These are phyloP conservation scores for Aspergillus fumigatiaffinis DNA, from an alignment of 2,329 filamentous ascomycete species.

Conservation along the genomic window DNA sequence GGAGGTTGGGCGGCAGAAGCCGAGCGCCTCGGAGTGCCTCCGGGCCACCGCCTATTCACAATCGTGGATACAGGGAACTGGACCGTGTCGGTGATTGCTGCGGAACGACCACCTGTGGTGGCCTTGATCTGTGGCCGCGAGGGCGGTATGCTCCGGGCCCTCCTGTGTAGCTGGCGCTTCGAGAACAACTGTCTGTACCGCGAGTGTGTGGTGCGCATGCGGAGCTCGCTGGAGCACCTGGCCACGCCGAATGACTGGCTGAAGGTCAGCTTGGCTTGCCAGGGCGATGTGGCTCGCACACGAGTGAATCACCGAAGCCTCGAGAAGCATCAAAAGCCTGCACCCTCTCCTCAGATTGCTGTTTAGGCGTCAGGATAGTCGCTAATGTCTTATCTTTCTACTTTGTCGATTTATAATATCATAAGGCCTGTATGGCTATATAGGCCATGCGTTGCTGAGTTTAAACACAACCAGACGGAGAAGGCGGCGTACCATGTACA, in stretches of 20 bases:
- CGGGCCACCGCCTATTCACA: constrained; percentile 25
- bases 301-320: no score
- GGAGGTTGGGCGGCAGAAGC: not conserved
- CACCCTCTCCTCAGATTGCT: no score
- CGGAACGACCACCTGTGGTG: constrained; percentile 26
- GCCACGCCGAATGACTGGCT: constrained; percentile 13
- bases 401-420: no score
- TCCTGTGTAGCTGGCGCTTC: constrained; percentile 23
- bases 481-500: no score
- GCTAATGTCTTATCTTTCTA: no score
- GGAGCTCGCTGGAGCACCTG: constrained; percentile 10
- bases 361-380: no score
- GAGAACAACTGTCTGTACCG: constrained; percentile 14
- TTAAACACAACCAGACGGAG: no score
- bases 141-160: constrained; percentile 28
- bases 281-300: constrained; percentile 5
- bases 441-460: no score
- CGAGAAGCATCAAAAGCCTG: no score
- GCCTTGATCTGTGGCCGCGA: constrained; percentile 27
- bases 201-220: constrained; percentile 15
- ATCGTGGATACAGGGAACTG: constrained; percentile 30
- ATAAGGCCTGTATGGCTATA: no score
- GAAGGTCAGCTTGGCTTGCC: constrained; percentile 14
- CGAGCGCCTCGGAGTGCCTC: constrained; percentile 1
- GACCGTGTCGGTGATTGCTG: constrained; percentile 27